Base-by-base conservation (phyloP, 768 basidiomycete genomes). In the Leucogyrophana mollusca region DNA sequence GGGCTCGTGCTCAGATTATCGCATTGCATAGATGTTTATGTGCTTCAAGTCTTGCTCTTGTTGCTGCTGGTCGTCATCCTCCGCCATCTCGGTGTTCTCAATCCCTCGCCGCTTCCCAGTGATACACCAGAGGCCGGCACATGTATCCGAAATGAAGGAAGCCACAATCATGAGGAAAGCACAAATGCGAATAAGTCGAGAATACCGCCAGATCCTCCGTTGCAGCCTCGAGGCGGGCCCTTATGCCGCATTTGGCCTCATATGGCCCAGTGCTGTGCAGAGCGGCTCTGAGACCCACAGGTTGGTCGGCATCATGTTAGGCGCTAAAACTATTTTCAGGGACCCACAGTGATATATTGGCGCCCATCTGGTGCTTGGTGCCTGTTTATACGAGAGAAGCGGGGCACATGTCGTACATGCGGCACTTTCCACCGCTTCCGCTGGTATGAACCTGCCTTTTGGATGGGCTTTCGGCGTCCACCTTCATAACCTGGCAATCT, bases 361-460 rank as follows among this genome's bases (percentile, higher is more conserved):
- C 32, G 43, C 32, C 41, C 39, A 40, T 34, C 9, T 25, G 22
- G 22, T 18, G 13, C 20, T 16, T 25, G 11, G 40, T 43, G 17
- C 42, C 17, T 43, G 34, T 21, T 27, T 24, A 7, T 23, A 33
- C 25, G n/a, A 33, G 18, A 32, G 45, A 33, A 47, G 46, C 43
- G 16, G 21, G 46, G 34, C 54, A 43, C 57, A 53, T 57, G 57
- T 43, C 36, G 14, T 36, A 52, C 59, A 55, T 34, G 59, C 56
- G 55, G 57, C 30, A 42, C 43, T 56, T 43, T 20, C 36, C 27
- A 44, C 38, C n/a, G 20, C 39, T 46, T 30, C 43, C 42, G 47
- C 54, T 38, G 55, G 58, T 54, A 43, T 9, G 30, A 21, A 44
- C 43, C 42, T 47, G 50, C 51, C 32, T 27, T 52, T 45, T 24